Evolutionary conservation across 2,329 filamentous ascomycete genomes (phyloP).

Genomic region (Setomelanomma holmii): DNA sequence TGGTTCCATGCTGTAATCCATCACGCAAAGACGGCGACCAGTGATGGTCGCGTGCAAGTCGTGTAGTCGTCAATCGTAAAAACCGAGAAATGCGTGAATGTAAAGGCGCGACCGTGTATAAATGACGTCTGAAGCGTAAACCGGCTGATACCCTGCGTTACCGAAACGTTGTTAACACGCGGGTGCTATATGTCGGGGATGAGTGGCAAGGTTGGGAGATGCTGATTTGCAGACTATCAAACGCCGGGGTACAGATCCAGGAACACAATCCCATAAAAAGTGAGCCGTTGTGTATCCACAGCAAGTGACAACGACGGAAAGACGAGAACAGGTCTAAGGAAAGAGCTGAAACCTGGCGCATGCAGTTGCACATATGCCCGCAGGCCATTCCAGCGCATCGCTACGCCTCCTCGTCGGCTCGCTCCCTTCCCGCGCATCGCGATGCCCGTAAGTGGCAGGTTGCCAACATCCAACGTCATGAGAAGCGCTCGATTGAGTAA

Average conservation of each 20-base stretch:
- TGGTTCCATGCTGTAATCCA: slow-evolving; percentile 31
- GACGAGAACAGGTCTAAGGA: neutral
- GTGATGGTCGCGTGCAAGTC: slow-evolving; percentile 14
- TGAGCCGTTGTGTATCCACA: neutral
- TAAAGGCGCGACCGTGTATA: slow-evolving; percentile 8
- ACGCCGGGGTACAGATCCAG: slow-evolving; percentile 1
- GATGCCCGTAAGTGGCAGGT: slow-evolving; percentile 8
- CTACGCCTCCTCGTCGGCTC: slow-evolving; percentile 4
- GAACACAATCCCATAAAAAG: neutral
- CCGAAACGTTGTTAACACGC: slow-evolving; percentile 6
- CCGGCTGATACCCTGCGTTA: slow-evolving; percentile 14
- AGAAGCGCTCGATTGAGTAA: slow-evolving; percentile 32
- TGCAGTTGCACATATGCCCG: neutral
- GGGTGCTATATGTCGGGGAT: slow-evolving; percentile 17
- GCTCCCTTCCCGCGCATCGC: slow-evolving; percentile 3
- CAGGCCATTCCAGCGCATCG: neutral
- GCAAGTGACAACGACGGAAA: neutral
- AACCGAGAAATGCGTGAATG: neutral
- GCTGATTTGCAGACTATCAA: slow-evolving; percentile 15
- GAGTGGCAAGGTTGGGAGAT: slow-evolving; percentile 15
- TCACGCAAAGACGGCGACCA: slow-evolving; percentile 1
- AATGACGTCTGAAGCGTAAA: slow-evolving; percentile 33
- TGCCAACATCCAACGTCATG: slow-evolving; percentile 36
- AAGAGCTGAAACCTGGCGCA: neutral
- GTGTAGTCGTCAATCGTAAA: slow-evolving; percentile 6